Evolutionary conservation across 169 alveolate species (phyloP).

Genomic region (Babesia gibsoni): DNA sequence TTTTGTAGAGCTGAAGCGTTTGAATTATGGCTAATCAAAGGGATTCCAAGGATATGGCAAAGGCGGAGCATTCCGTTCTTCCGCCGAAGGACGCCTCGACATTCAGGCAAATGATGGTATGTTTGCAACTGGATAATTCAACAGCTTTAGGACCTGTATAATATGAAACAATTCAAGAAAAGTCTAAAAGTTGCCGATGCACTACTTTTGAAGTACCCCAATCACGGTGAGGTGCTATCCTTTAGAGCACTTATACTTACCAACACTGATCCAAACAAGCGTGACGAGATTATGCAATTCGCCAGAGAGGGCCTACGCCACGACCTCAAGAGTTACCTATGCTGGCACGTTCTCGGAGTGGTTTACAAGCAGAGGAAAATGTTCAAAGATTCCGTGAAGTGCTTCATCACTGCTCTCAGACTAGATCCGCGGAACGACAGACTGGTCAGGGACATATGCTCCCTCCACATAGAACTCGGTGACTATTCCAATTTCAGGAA

Average conservation of each 20-base stretch:
- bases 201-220: conserved; percentile 34
- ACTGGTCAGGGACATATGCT: conserved; percentile 33
- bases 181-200: conserved; percentile 41
- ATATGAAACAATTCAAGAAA: conserved; percentile 33
- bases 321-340: conserved; percentile 38
- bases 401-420: conserved; percentile 51
- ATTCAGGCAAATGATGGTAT: conserved; percentile 55
- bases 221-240: conserved; percentile 48
- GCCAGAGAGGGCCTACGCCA: conserved; percentile 44
- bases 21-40: background rate
- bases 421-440: conserved; percentile 44
- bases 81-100: conserved; percentile 31
- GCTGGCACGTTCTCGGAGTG: conserved; percentile 56
- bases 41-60: background rate
- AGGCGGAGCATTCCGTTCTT: background rate
- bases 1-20: too few relatives aligned
- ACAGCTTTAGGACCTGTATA: conserved; percentile 31
- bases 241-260: conserved; percentile 35
- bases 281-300: conserved; percentile 25
- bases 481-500: conserved; percentile 30
- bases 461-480: conserved; percentile 19
- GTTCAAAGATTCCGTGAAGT: conserved; percentile 43
- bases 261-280: conserved; percentile 9
- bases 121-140: background rate
- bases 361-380: conserved; percentile 29